Percentiles rank a stretch among this genome's conserved stretches.
These are phyloP conservation scores for Boletus tylopilopsis DNA, from an alignment of 768 basidiomycete species.

Conservation along the genomic window DNA sequence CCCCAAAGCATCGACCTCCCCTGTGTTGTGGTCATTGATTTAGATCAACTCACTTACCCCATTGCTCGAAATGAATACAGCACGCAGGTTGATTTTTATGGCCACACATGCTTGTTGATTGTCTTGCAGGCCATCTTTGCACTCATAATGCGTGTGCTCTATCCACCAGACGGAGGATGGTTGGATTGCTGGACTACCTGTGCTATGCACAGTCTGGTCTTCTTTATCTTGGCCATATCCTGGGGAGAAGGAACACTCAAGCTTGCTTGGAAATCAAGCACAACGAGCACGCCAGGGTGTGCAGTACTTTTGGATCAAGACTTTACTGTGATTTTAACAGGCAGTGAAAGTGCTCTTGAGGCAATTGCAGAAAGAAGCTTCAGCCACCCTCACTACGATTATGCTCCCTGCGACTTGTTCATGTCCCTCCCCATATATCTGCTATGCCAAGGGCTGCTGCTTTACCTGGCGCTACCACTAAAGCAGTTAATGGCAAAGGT, in stretches of 20 bases:
- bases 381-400: background rate
- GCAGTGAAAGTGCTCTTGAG: background rate
- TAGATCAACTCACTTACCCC: background rate
- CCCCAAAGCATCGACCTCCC: background rate
- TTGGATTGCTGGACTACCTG: background rate
- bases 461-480: no score
- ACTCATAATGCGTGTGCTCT: background rate
- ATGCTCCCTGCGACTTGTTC: no score
- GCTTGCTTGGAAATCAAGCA: background rate
- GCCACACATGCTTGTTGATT: background rate
- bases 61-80: background rate
- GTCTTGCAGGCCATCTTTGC: background rate
- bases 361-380: slow-evolving; percentile 1
- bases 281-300: background rate
- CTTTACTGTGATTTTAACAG: background rate
- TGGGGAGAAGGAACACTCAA: slow-evolving; percentile 2
- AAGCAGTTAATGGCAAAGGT: no score
- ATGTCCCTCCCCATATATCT: no score
- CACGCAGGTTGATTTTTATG: background rate
- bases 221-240: background rate
- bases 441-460: no score
- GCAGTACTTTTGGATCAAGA: slow-evolving; percentile 3
- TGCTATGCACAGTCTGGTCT: background rate
- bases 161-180: background rate
- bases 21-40: background rate